Conservation (phyloP, 2,329 filamentous ascomycete species). For the Cytospora paraplurivora region DNA sequence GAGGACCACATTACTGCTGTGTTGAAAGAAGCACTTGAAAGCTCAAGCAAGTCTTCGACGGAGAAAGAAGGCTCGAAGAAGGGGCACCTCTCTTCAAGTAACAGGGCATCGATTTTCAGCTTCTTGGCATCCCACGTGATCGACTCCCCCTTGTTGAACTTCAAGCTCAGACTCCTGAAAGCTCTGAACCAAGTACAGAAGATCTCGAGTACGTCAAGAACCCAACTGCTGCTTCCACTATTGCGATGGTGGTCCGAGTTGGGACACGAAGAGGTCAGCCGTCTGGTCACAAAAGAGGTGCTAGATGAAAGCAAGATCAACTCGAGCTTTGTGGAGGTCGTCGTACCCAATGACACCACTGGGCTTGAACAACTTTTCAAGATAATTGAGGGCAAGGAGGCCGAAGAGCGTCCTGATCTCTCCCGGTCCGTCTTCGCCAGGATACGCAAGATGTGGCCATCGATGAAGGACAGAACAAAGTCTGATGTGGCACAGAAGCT, state of each 20-base stretch:
- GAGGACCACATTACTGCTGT: slow-evolving; percentile 67
- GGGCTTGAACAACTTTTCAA: slow-evolving; percentile 57
- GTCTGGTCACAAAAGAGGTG: slow-evolving; percentile 47
- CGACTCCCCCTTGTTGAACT: slow-evolving; percentile 65
- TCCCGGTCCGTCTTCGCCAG: slow-evolving; percentile 67
- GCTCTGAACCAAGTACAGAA: slow-evolving; percentile 73
- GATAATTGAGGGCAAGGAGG: slow-evolving; percentile 46
- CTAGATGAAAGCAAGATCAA: slow-evolving; percentile 39
- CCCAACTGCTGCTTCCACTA: slow-evolving; percentile 73
- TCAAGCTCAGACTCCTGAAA: slow-evolving; percentile 73
- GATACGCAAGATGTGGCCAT: slow-evolving; percentile 71
- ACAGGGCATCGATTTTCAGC: slow-evolving; percentile 65
- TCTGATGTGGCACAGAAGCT: slow-evolving; percentile 62
- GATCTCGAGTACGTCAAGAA: slow-evolving; percentile 69
- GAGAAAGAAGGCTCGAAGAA: slow-evolving; percentile 43
- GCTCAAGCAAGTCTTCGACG: slow-evolving; percentile 40
- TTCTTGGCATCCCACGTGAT: slow-evolving; percentile 76
- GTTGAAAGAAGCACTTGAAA: slow-evolving; percentile 63
- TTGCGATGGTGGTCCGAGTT: slow-evolving; percentile 69
- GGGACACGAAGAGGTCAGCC: slow-evolving; percentile 50
- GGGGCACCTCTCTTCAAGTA: slow-evolving; percentile 58
- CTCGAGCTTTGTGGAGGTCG: slow-evolving; percentile 50
- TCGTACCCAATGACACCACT: slow-evolving; percentile 54
- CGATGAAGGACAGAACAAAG: slow-evolving; percentile 66
- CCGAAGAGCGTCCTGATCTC: slow-evolving; percentile 55